phyloP scores from a whole-genome alignment of 169 alveolate species.

The Plasmodium ovale region DNA sequence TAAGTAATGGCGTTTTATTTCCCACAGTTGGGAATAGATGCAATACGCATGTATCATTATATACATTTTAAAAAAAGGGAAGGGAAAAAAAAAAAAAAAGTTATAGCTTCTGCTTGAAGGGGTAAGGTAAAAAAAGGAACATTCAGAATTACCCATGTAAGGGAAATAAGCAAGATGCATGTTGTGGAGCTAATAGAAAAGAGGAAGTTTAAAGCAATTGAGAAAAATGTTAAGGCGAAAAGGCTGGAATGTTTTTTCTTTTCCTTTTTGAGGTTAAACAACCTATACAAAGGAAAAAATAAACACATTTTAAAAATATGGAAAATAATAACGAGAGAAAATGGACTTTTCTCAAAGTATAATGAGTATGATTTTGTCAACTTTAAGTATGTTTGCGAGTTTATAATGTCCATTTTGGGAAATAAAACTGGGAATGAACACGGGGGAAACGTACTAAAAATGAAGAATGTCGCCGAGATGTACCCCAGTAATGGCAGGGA shows the following conservation, averaged over 20 bases:
- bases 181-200: conserved; percentile 41
- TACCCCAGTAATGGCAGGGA: not conserved
- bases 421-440: not conserved
- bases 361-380: conserved; percentile 26
- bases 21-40: too few relatives aligned
- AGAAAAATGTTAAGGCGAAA: conserved; percentile 9
- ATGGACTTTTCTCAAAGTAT: not conserved
- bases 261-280: conserved; percentile 28
- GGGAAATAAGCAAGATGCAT: conserved; percentile 40
- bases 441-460: not conserved
- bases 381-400: conserved; percentile 54
- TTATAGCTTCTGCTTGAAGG: too few relatives aligned
- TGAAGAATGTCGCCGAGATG: not conserved
- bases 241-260: conserved; percentile 30
- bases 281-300: conserved; percentile 52
- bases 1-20: too few relatives aligned
- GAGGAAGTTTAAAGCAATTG: conserved; percentile 20
- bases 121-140: too few relatives aligned
- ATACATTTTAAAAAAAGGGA: too few relatives aligned
- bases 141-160: too few relatives aligned
- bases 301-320: conserved; percentile 22
- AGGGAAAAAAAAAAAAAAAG: too few relatives aligned
- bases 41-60: too few relatives aligned
- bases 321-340: conserved; percentile 14
- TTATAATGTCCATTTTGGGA: not conserved